These are phyloP conservation scores for Lotmaria passim DNA, from an alignment of 208 protist species.

Conservation along the genomic window DNA sequence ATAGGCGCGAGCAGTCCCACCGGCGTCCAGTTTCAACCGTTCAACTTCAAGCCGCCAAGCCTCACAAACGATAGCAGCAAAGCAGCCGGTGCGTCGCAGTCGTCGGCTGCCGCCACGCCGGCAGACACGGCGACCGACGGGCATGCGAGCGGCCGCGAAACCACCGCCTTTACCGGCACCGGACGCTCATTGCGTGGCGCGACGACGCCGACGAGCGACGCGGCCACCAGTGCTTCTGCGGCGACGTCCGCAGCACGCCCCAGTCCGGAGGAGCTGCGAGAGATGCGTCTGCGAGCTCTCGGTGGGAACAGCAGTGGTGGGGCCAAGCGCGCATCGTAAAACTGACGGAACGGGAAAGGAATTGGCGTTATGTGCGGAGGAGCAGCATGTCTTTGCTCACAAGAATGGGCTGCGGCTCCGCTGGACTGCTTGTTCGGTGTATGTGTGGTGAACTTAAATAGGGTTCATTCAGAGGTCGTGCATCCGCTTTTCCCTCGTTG, in stretches of 20 bases:
- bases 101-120: background rate
- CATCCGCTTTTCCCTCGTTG: too few relatives aligned
- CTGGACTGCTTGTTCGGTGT: too few relatives aligned
- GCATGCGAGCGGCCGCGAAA: background rate
- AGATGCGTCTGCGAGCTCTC: constrained; percentile 50
- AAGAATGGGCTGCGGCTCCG: too few relatives aligned
- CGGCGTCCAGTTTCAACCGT: constrained; percentile 66
- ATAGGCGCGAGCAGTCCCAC: constrained; percentile 51
- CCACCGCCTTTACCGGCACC: constrained; percentile 27
- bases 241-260: constrained; percentile 7
- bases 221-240: constrained; percentile 17
- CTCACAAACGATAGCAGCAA: constrained; percentile 28
- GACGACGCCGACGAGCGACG: background rate
- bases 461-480: too few relatives aligned
- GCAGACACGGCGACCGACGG: background rate
- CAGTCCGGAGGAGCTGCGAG: constrained; percentile 37
- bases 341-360: too few relatives aligned
- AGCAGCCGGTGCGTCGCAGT: background rate
- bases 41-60: constrained; percentile 66
- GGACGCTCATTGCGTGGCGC: constrained; percentile 35
- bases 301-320: too few relatives aligned
- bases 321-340: background rate
- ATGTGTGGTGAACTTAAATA: too few relatives aligned
- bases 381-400: too few relatives aligned
- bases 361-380: too few relatives aligned